phyloP scores from a whole-genome alignment of 2,329 filamentous ascomycete genomes.

The Paracoccidioides brasiliensis region DNA sequence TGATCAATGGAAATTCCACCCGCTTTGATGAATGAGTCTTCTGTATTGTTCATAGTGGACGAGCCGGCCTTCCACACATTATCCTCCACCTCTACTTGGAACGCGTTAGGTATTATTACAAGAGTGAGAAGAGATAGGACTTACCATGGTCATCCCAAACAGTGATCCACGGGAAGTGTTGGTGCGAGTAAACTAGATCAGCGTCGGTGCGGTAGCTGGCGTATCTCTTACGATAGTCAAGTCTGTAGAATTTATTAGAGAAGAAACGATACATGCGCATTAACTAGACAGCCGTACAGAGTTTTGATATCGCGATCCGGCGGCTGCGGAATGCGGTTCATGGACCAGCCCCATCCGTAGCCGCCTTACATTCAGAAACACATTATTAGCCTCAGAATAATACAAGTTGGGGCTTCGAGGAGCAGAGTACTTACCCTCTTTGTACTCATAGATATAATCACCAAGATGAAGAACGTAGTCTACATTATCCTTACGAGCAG shows the following conservation, averaged over 20 bases:
- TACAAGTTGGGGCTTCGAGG: constrained; percentile 1
- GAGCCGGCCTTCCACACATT: constrained; percentile 54
- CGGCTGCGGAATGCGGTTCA: constrained; percentile 42
- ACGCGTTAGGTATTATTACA: background rate
- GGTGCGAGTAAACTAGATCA: constrained; percentile 44
- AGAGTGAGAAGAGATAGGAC: constrained; percentile 7
- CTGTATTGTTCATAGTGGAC: constrained; percentile 50
- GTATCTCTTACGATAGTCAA: constrained; percentile 47
- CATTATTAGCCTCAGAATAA: constrained; percentile 6
- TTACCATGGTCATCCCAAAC: constrained; percentile 50
- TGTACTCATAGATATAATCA: constrained; percentile 54
- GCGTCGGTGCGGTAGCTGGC: constrained; percentile 49
- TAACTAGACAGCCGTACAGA: constrained; percentile 18
- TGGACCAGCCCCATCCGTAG: constrained; percentile 40
- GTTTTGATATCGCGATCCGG: constrained; percentile 36
- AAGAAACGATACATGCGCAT: background rate
- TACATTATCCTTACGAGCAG: constrained; percentile 45
- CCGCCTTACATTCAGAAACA: background rate
- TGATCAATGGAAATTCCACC: constrained; percentile 54
- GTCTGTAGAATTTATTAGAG: constrained; percentile 26
- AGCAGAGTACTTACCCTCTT: constrained; percentile 23
- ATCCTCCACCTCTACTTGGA: constrained; percentile 42
- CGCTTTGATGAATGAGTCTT: constrained; percentile 49
- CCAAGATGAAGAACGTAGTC: constrained; percentile 47
- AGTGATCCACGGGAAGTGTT: constrained; percentile 48